Evolutionary conservation across 192 early-diverging fungal species (phyloP).

Genomic region (Pilaira anomala): DNA sequence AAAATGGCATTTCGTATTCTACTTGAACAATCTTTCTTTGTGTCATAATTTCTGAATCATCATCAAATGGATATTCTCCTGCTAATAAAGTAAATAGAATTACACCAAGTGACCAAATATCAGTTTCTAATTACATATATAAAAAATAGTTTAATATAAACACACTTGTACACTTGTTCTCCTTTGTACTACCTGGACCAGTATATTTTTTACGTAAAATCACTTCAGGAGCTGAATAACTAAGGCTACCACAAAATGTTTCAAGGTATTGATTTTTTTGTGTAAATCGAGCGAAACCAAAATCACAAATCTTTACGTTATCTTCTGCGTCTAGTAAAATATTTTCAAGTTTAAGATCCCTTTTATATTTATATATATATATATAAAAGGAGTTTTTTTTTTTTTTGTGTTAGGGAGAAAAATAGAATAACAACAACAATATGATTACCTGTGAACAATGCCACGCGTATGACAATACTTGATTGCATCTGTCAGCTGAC

Average conservation of each 20-base stretch:
- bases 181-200: conserved; percentile 57
- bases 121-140: conserved; percentile 71
- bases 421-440: neutral
- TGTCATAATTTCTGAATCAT: conserved; percentile 67
- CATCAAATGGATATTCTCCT: conserved; percentile 81
- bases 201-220: conserved; percentile 72
- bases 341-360: conserved; percentile 63
- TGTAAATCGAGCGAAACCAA: conserved; percentile 61
- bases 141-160: conserved; percentile 42
- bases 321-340: conserved; percentile 53
- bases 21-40: conserved; percentile 70
- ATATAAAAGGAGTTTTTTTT: neutral
- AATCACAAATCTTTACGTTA: conserved; percentile 64
- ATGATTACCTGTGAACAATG: conserved; percentile 48
- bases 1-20: conserved; percentile 69
- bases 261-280: conserved; percentile 58
- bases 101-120: conserved; percentile 94
- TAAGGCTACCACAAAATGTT: conserved; percentile 62
- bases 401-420: conserved; percentile 17
- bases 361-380: neutral
- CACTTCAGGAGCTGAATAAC: conserved; percentile 83
- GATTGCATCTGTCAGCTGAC: conserved; percentile 47
- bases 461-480: conserved; percentile 51
- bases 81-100: conserved; percentile 85
- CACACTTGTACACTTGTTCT: neutral